Conservation (phyloP, 805 yeast genomes). For the Candida loeiensis region DNA sequence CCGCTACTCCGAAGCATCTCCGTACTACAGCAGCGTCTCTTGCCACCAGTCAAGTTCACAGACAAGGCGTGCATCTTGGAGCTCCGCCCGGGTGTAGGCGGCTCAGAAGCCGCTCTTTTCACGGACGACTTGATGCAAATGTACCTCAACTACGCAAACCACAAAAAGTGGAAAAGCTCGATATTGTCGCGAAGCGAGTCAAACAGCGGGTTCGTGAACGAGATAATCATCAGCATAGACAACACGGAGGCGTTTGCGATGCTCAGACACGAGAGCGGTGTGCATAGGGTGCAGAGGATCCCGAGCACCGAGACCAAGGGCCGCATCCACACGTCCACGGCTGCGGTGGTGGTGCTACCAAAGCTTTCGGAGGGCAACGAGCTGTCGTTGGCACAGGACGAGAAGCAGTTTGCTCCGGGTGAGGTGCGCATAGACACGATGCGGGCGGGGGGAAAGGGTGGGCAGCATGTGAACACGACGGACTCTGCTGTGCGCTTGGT, state of each 20-base stretch:
- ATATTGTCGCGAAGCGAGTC: slow-evolving; percentile 55
- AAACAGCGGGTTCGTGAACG: slow-evolving; percentile 68
- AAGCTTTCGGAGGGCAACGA: slow-evolving; percentile 61
- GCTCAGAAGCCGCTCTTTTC: slow-evolving; percentile 87
- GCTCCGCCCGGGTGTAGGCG: slow-evolving; percentile 94
- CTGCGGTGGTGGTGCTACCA: slow-evolving; percentile 92
- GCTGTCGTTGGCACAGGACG: slow-evolving; percentile 45
- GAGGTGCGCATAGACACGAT: slow-evolving; percentile 94
- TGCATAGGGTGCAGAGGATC: slow-evolving; percentile 90
- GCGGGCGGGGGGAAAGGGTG: slow-evolving; percentile 97
- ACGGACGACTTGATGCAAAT: slow-evolving; percentile 74
- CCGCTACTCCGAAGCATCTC: slow-evolving; percentile 39
- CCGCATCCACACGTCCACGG: slow-evolving; percentile 90
- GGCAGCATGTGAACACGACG: slow-evolving; percentile 96
- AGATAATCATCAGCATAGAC: slow-evolving; percentile 63
- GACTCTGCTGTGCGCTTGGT: slow-evolving; percentile 94
- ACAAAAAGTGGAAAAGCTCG: slow-evolving; percentile 63
- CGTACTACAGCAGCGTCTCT: slow-evolving; percentile 51
- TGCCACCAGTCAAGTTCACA: slow-evolving; percentile 75
- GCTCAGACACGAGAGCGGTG: slow-evolving; percentile 86
- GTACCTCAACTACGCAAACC: slow-evolving; percentile 71
- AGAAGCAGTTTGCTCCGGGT: slow-evolving; percentile 73
- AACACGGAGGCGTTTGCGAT: slow-evolving; percentile 73
- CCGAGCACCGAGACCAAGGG: slow-evolving; percentile 95
- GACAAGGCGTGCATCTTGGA: slow-evolving; percentile 80